phyloP scores from a whole-genome alignment of 1,139 yeast species.

The Hansenula anomala region DNA sequence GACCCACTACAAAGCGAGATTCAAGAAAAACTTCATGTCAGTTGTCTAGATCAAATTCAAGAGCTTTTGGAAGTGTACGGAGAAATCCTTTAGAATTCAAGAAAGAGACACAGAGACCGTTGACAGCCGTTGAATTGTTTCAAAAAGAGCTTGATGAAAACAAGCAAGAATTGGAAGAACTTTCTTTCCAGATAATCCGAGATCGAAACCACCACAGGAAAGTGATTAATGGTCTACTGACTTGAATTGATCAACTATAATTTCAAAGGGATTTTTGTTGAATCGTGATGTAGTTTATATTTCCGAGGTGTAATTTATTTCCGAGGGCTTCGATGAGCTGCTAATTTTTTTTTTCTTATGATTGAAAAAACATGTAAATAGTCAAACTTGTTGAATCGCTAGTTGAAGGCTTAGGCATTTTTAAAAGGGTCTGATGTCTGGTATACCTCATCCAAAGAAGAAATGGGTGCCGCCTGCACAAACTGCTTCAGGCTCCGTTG shows the following conservation, averaged over 20 bases:
- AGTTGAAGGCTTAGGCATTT: too few species aligned
- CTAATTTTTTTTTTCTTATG: background rate
- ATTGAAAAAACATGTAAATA: background rate
- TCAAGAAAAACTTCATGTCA: background rate
- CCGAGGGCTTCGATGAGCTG: background rate
- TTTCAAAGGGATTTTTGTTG: too few species aligned
- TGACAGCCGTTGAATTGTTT: background rate
- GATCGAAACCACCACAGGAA: constrained; percentile 3
- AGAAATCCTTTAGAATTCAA: background rate
- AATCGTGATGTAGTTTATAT: background rate
- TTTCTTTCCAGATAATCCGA: constrained; percentile 1
- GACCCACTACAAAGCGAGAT: background rate
- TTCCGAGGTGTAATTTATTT: background rate
- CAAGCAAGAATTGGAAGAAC: constrained; percentile 1
- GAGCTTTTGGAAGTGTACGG: background rate
- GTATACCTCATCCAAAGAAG: background rate
- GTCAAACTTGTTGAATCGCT: too few species aligned
- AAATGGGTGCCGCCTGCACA: background rate
- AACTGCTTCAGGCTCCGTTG: constrained; percentile 7
- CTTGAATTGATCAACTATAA: too few species aligned
- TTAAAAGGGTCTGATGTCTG: background rate
- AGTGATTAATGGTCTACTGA: background rate
- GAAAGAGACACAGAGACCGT: background rate
- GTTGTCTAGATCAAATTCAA: background rate
- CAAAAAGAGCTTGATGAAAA: background rate